Percentiles rank a stretch among this genome's conserved stretches.
These are phyloP conservation scores for Xylaria palmicola DNA, from an alignment of 495 filamentous ascomycete species.

Conservation along the genomic window DNA sequence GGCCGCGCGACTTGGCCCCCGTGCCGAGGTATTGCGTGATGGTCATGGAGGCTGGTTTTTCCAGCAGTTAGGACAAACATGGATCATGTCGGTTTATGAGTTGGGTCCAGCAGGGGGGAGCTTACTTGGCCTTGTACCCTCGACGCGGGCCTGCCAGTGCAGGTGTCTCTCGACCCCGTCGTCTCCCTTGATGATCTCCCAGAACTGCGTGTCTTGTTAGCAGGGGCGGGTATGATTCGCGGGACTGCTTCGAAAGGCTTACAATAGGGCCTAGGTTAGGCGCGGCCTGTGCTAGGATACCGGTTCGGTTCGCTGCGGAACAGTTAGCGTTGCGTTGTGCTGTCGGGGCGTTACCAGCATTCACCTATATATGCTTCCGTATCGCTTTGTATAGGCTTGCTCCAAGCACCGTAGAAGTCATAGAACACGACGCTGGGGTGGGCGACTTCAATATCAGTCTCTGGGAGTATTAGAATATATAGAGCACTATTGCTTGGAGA, in stretches of 20 bases:
- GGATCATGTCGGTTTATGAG: too few relatives aligned
- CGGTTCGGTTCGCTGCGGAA: conserved; percentile 45
- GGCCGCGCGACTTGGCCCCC: conserved; percentile 51
- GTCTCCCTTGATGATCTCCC: conserved; percentile 45
- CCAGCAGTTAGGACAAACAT: neutral
- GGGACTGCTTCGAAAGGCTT: conserved; percentile 13
- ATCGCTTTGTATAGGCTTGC: conserved; percentile 26
- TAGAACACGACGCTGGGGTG: conserved; percentile 54
- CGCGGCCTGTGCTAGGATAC: conserved; percentile 60
- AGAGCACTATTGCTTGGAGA: neutral
- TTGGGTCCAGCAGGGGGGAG: too few relatives aligned
- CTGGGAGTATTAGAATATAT: neutral
- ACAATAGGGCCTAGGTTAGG: conserved; percentile 54
- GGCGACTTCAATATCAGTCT: conserved; percentile 55
- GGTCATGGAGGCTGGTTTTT: conserved; percentile 40
- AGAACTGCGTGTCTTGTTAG: conserved; percentile 29
- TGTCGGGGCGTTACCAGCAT: neutral
- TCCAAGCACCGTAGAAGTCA: conserved; percentile 56
- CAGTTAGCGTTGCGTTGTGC: conserved; percentile 21
- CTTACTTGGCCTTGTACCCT: conserved; percentile 38
- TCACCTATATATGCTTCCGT: conserved; percentile 27
- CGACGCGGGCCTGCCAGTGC: conserved; percentile 56
- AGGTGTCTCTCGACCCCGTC: conserved; percentile 58
- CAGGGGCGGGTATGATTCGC: neutral
- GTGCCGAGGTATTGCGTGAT: conserved; percentile 57